phyloP scores from a whole-genome alignment of 2,329 filamentous ascomycete genomes.

The Aaosphaeria pasadenensis region DNA sequence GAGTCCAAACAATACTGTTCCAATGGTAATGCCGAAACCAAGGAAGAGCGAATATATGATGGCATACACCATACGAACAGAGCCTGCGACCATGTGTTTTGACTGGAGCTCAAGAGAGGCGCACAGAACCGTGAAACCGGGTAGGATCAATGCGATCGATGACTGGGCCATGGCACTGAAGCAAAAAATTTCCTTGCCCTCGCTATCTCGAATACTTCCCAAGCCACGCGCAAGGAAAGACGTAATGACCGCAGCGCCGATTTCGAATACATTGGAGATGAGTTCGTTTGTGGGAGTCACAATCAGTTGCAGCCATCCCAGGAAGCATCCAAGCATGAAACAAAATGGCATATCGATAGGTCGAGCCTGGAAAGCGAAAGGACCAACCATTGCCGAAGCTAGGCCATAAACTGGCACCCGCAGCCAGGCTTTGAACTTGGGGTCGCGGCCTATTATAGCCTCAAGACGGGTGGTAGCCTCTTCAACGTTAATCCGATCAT shows the following conservation, averaged over 20 bases:
- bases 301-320: conserved; percentile 72
- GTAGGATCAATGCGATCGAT: conserved; percentile 49
- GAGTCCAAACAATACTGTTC: conserved; percentile 48
- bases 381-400: conserved; percentile 72
- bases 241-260: conserved; percentile 48
- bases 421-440: conserved; percentile 50
- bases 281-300: conserved; percentile 71
- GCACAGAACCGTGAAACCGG: conserved; percentile 51
- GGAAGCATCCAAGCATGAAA: conserved; percentile 70
- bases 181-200: conserved; percentile 46
- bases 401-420: conserved; percentile 69
- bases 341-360: conserved; percentile 75
- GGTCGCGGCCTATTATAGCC: conserved; percentile 56
- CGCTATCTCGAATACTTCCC: conserved; percentile 40
- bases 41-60: conserved; percentile 54
- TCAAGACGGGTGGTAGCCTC: conserved; percentile 64
- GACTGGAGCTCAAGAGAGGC: conserved; percentile 50
- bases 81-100: conserved; percentile 47
- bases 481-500: conserved; percentile 70
- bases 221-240: conserved; percentile 50
- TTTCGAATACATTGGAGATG: conserved; percentile 55
- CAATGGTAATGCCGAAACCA: conserved; percentile 52
- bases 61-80: conserved; percentile 53
- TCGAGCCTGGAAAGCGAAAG: conserved; percentile 75
- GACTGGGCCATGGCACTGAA: conserved; percentile 52